Base-by-base conservation (phyloP, 2,329 filamentous ascomycete genomes). In the Hypomyces perniciosus region DNA sequence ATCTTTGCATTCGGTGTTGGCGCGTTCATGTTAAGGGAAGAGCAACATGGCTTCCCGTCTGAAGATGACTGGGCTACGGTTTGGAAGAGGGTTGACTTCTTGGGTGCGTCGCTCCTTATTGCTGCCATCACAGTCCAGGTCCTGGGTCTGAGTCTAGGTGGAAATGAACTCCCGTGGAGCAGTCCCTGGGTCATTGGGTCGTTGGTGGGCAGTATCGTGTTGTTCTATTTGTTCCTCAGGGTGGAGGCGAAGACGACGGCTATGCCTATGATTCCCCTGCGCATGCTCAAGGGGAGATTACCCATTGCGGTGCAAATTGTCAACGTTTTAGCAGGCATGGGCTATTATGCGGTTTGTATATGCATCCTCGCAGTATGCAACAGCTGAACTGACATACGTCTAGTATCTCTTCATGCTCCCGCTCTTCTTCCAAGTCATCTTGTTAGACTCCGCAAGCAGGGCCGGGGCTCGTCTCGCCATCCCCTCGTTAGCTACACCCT, bases 381-480 rank as follows among this genome's bases (percentile, higher is more conserved):
- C 3, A 13, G 8, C 3, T 6, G 10, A 8, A 12, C 56, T 64
- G 10, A 62, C 46, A 30, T 13, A 9, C 4, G 65, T 9, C 4
- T 40, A 78, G 74, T 80, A 86, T 56, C 70, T 87, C 12, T 88
- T 88, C 68, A 84, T 85, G 60, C 75, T 85, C 0, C 85, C 85
- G 0, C 69, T 88, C 5, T 88, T 85, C 68, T 88, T 86, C 61
- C 83, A 86, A 57, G 80, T 80, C 0, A 81, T 86, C 6, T 73
- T 85, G 3, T 67, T 80, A 2, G 83, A 86, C 53, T 80, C 80
- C 0, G 79, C 85, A 0, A 82, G 83, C 0, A 73, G 74, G 10
- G 84, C 85, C 1, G 84, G 85, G 1, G 75, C 81, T 5, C 77
- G 84, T 1, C 76, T 88, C 6, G 77, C 82, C 0, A 77, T 83